phyloP scores from a whole-genome alignment of 805 yeast genomes.

The Nakazawaea ambrosiae region DNA sequence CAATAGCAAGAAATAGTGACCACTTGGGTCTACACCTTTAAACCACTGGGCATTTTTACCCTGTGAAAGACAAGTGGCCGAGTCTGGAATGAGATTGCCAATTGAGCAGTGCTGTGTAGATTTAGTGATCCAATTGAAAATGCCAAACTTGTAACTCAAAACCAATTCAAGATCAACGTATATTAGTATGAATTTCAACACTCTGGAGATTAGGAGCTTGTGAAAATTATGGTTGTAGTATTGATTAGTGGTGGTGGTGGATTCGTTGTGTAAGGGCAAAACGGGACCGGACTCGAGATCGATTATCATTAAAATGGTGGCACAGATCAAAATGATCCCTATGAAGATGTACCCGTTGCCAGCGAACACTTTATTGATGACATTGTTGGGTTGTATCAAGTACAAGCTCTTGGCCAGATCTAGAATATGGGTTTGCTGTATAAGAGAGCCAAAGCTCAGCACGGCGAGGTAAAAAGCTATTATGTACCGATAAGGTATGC shows the following conservation, averaged over 20 bases:
- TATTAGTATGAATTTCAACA: not conserved
- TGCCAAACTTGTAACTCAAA: constrained; percentile 3
- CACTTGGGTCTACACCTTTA: constrained; percentile 47
- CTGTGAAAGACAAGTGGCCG: too few relatives aligned
- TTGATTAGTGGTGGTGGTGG: too few relatives aligned
- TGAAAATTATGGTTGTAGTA: not conserved
- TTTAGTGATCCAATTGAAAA: constrained; percentile 3
- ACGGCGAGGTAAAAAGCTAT: constrained; percentile 1
- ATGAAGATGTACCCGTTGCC: constrained; percentile 8
- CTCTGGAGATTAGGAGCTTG: not conserved
- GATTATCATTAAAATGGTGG: not conserved
- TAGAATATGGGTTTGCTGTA: constrained; percentile 4
- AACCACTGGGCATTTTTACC: constrained; percentile 33
- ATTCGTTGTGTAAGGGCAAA: constrained; percentile 1
- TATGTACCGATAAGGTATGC: too few relatives aligned
- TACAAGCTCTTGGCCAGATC: constrained; percentile 4
- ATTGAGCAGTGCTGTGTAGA: constrained; percentile 5
- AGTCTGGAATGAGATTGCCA: too few relatives aligned
- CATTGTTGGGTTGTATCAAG: constrained; percentile 5
- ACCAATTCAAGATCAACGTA: constrained; percentile 4
- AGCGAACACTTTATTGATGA: constrained; percentile 9
- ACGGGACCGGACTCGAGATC: not conserved
- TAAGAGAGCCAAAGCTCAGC: constrained; percentile 3
- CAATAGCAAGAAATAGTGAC: constrained; percentile 41
- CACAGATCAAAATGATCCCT: not conserved